Evolutionary conservation across 1,139 yeast genomes (phyloP).

Genomic region (Sugiyamaella novakii): DNA sequence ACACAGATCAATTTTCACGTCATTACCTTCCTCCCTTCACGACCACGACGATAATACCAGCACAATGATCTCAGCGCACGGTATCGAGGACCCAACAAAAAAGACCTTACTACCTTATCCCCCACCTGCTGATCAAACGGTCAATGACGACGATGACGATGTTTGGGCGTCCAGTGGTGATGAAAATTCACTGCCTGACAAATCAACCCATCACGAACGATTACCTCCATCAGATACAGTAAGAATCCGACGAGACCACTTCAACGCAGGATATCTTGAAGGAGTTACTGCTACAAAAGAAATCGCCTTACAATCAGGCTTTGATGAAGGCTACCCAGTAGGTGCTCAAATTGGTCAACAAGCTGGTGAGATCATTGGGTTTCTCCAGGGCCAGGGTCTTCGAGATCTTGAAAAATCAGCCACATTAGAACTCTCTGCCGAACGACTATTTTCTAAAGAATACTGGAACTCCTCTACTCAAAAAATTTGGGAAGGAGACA

Average conservation of each 20-base stretch:
- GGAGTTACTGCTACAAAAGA: constrained; percentile 78
- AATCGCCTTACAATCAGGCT: constrained; percentile 70
- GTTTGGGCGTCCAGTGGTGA: constrained; percentile 14
- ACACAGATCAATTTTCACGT: too few relatives aligned
- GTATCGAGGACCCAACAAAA: constrained; percentile 8
- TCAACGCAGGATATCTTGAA: constrained; percentile 80
- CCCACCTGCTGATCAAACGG: neutral
- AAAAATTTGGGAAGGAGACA: constrained; percentile 29
- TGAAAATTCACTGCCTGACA: neutral
- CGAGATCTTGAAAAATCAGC: constrained; percentile 44
- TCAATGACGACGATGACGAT: constrained; percentile 12
- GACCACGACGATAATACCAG: too few relatives aligned
- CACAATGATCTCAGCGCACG: constrained; percentile 9
- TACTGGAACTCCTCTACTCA: constrained; percentile 57
- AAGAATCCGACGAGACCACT: constrained; percentile 61
- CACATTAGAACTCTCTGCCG: constrained; percentile 53
- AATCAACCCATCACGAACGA: neutral
- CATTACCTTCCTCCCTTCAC: too few relatives aligned
- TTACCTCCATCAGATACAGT: constrained; percentile 23
- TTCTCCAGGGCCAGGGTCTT: constrained; percentile 40
- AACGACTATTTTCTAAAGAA: constrained; percentile 51
- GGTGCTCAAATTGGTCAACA: constrained; percentile 72
- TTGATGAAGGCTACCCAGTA: constrained; percentile 72
- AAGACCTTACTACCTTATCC: neutral
- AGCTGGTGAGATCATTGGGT: constrained; percentile 70